Conservation (phyloP, 192 early-diverging fungal genomes). For the Geranomyces variabilis region DNA sequence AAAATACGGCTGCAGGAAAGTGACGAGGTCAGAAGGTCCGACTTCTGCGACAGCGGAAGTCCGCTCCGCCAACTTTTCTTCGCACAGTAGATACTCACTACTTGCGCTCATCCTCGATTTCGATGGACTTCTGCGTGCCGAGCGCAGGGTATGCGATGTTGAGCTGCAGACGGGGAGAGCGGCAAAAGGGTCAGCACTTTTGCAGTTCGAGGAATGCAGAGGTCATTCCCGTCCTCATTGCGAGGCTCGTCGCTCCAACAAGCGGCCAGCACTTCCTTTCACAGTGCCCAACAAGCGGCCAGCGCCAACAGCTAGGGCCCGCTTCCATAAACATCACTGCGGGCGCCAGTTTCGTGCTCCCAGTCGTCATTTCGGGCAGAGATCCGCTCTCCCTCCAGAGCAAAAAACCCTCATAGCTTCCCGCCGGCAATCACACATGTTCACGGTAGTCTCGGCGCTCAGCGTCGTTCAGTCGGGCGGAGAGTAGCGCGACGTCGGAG, state of each 20-base stretch:
- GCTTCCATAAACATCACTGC: too few species aligned
- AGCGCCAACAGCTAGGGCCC: too few species aligned
- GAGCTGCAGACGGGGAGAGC: constrained; percentile 61
- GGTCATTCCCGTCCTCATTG: neutral
- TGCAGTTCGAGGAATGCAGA: neutral
- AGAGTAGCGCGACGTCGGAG: neutral
- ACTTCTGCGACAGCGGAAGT: neutral
- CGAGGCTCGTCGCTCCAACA: neutral
- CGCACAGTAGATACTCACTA: constrained; percentile 60
- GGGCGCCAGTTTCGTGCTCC: too few species aligned
- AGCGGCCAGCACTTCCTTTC: neutral
- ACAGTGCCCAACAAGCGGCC: neutral
- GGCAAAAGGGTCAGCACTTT: neutral
- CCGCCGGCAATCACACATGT: too few species aligned
- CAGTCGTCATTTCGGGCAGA: too few species aligned
- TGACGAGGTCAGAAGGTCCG: neutral
- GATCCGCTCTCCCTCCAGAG: too few species aligned
- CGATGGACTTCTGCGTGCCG: constrained; percentile 97
- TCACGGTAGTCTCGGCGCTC: too few species aligned
- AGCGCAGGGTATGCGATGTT: constrained; percentile 99
- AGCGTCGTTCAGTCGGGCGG: too few species aligned
- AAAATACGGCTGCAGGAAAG: constrained; percentile 75
- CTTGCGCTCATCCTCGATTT: constrained; percentile 96
- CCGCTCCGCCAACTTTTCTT: neutral
- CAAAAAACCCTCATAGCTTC: too few species aligned